Conservation (phyloP, 805 yeast species). For the Candida maris region DNA sequence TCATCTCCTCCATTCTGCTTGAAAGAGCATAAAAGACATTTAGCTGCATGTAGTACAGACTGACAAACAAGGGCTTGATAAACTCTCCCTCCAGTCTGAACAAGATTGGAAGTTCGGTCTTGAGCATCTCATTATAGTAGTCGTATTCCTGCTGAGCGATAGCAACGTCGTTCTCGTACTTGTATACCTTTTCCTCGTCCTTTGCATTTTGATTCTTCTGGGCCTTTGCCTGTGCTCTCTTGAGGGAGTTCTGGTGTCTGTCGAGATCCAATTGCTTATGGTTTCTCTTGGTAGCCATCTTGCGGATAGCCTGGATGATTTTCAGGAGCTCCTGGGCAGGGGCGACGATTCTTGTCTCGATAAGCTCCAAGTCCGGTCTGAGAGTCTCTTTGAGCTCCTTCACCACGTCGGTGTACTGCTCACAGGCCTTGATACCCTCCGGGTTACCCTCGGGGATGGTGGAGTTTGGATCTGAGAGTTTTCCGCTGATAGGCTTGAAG, state of each 20-base stretch:
- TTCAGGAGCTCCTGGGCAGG: conserved; percentile 90
- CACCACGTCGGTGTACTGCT: conserved; percentile 84
- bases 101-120: conserved; percentile 81
- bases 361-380: conserved; percentile 89
- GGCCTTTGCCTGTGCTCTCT: conserved; percentile 75
- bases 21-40: conserved; percentile 92
- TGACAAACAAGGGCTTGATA: conserved; percentile 88
- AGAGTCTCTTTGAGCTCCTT: conserved; percentile 78
- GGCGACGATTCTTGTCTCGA: conserved; percentile 81
- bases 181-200: conserved; percentile 88
- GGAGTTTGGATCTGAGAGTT: conserved; percentile 84
- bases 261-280: conserved; percentile 95
- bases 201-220: conserved; percentile 76
- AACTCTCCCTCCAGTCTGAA: conserved; percentile 88
- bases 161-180: conserved; percentile 83
- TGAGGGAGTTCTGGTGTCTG: conserved; percentile 66
- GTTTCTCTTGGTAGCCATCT: conserved; percentile 92
- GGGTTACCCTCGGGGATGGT: conserved; percentile 90
- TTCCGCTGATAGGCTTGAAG: conserved; percentile 93
- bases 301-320: conserved; percentile 78
- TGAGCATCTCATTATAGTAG: conserved; percentile 92
- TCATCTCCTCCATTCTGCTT: conserved; percentile 90
- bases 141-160: conserved; percentile 94
- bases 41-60: conserved; percentile 95
- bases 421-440: conserved; percentile 92